Percentiles rank a stretch among this genome's conserved stretches.
Conservation (phyloP, 2,329 filamentous ascomycete genomes). For the Fusarium udum region DNA sequence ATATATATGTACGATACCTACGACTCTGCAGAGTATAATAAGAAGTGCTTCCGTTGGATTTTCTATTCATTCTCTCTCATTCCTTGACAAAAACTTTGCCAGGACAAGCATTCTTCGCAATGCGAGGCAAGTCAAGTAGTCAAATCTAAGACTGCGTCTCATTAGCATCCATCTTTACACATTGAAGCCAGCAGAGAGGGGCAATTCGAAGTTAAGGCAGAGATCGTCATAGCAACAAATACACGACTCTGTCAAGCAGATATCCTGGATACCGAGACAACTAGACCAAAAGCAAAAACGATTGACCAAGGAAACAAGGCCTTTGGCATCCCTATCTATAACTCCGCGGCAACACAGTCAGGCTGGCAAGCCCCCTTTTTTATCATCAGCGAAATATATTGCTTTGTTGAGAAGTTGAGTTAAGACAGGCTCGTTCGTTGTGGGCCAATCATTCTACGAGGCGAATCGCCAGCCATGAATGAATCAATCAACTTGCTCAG, state of each 20-base stretch:
- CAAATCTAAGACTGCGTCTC: background rate
- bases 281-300: slow-evolving; percentile 1
- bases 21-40: slow-evolving; percentile 23
- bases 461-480: background rate
- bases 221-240: slow-evolving; percentile 12
- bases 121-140: background rate
- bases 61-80: background rate
- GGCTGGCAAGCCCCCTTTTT: background rate
- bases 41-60: slow-evolving; percentile 12
- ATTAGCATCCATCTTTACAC: background rate
- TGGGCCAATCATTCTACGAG: slow-evolving; percentile 24
- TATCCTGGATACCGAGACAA: background rate
- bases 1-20: slow-evolving; percentile 41
- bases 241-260: background rate
- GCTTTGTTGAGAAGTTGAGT: slow-evolving; percentile 14
- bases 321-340: background rate
- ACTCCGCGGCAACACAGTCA: background rate
- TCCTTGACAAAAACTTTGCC: background rate
- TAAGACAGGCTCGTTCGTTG: background rate
- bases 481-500: background rate
- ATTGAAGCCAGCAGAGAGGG: background rate
- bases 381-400: slow-evolving; percentile 6
- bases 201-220: background rate
- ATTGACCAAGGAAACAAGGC: background rate
- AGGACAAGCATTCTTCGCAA: background rate